phyloP scores from a whole-genome alignment of 2,329 filamentous ascomycete genomes.

The Rosellinia necatrix region DNA sequence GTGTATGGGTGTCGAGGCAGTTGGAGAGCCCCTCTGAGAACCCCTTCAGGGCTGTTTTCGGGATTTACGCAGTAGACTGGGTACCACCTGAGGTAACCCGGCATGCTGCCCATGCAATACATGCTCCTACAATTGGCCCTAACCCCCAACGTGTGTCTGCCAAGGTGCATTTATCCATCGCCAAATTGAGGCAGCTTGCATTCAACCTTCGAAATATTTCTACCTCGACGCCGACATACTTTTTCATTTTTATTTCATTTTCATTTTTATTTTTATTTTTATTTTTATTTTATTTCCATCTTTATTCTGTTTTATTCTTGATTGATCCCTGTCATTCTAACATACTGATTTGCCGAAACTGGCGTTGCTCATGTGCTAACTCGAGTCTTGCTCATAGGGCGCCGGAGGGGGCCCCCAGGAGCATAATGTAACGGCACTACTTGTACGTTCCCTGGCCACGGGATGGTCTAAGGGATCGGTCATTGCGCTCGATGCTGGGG shows the following conservation, averaged over 20 bases:
- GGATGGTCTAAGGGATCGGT: slow-evolving; percentile 83
- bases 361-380: slow-evolving; percentile 14
- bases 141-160: too few species aligned
- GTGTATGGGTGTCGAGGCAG: too few species aligned
- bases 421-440: slow-evolving; percentile 85
- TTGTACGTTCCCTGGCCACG: slow-evolving; percentile 79
- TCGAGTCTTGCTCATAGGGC: slow-evolving; percentile 59
- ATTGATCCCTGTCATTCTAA: too few species aligned
- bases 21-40: too few species aligned
- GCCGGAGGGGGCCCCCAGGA: slow-evolving; percentile 88
- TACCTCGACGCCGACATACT: background rate
- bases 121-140: too few species aligned
- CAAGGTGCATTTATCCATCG: too few species aligned
- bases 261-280: background rate
- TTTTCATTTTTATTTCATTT: background rate
- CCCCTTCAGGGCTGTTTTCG: too few species aligned
- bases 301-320: background rate
- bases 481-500: slow-evolving; percentile 91
- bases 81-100: too few species aligned
- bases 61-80: slow-evolving; percentile 20
- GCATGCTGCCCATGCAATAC: too few species aligned
- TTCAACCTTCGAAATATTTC: too few species aligned
- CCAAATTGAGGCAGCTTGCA: too few species aligned
- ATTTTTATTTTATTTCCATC: background rate
- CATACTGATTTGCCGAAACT: background rate